These are phyloP conservation scores for Hemileccinum impolitum DNA, from an alignment of 768 basidiomycete genomes.

Conservation along the genomic window DNA sequence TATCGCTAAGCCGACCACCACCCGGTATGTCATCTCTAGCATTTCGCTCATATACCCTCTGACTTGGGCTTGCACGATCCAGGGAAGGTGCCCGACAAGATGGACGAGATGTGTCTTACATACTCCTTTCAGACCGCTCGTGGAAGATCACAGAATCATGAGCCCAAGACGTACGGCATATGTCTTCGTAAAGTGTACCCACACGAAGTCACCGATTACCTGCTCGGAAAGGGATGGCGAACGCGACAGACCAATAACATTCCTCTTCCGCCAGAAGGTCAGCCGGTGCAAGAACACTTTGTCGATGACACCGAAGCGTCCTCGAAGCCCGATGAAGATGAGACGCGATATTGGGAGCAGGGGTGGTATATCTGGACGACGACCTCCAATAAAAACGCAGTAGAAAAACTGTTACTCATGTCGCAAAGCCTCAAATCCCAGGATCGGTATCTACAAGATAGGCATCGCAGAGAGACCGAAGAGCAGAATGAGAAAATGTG, in stretches of 20 bases:
- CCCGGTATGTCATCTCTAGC: constrained; percentile 15
- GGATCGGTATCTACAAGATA: constrained; percentile 30
- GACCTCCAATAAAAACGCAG: constrained; percentile 46
- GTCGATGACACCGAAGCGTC: constrained; percentile 10
- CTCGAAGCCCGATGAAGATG: constrained; percentile 30
- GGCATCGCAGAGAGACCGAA: constrained; percentile 44
- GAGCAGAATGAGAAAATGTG: constrained; percentile 50
- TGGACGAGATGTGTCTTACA: constrained; percentile 64
- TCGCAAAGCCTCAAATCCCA: constrained; percentile 49
- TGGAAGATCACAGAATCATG: constrained; percentile 47
- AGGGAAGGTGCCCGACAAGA: constrained; percentile 57
- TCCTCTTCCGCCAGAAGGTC: constrained; percentile 67
- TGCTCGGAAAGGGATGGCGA: constrained; percentile 36
- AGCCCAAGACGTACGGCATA: constrained; percentile 55
- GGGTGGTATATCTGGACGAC: constrained; percentile 76
- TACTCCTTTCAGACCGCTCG: constrained; percentile 57
- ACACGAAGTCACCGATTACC: constrained; percentile 59
- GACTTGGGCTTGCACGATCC: background rate
- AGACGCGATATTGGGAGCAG: constrained; percentile 61
- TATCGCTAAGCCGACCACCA: constrained; percentile 24
- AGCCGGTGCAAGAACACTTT: constrained; percentile 33
- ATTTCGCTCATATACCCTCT: background rate
- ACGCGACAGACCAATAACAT: constrained; percentile 48
- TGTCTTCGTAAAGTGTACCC: constrained; percentile 66
- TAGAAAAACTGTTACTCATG: constrained; percentile 61